Conservation (phyloP, 805 yeast species). For the Dipodascopsis tothii region DNA sequence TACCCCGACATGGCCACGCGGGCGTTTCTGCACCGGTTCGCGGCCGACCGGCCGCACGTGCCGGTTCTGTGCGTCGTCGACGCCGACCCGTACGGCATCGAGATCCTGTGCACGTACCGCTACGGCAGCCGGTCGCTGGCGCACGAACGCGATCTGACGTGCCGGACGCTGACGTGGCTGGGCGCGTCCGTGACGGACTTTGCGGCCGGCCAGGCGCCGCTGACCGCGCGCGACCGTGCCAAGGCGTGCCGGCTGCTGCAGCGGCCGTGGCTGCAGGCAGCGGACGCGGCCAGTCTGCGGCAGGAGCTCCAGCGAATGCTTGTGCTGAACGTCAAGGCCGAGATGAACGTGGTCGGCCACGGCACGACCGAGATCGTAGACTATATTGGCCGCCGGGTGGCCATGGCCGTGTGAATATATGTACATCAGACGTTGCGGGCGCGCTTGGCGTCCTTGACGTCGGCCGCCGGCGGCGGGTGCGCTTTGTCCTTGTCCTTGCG, state of each 20-base stretch:
- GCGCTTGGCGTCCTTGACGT: too few species aligned
- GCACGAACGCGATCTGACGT: conserved; percentile 13
- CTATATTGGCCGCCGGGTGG: too few species aligned
- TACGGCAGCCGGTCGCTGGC: conserved; percentile 20
- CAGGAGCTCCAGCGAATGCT: conserved; percentile 50
- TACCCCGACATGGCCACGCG: conserved; percentile 55
- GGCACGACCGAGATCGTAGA: conserved; percentile 13
- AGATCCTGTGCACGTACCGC: conserved; percentile 39
- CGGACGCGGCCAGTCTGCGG: neutral
- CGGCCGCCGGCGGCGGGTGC: too few species aligned
- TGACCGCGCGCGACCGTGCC: conserved; percentile 30
- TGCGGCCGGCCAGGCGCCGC: conserved; percentile 28
- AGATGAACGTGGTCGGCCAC: conserved; percentile 41
- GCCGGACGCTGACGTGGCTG: conserved; percentile 27
- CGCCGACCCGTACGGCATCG: conserved; percentile 58
- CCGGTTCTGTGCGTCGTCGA: conserved; percentile 49
- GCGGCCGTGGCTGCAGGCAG: conserved; percentile 3
- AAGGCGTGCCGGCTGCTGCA: conserved; percentile 30
- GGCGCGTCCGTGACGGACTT: conserved; percentile 42
- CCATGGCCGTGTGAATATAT: too few species aligned
- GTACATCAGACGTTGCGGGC: too few species aligned
- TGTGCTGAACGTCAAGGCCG: conserved; percentile 46
- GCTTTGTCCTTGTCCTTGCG: too few species aligned
- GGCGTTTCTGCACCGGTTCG: conserved; percentile 33
- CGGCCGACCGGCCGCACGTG: conserved; percentile 28